Base-by-base conservation (phyloP, 257 asterid species). In the Thymus quinquecostatus region DNA sequence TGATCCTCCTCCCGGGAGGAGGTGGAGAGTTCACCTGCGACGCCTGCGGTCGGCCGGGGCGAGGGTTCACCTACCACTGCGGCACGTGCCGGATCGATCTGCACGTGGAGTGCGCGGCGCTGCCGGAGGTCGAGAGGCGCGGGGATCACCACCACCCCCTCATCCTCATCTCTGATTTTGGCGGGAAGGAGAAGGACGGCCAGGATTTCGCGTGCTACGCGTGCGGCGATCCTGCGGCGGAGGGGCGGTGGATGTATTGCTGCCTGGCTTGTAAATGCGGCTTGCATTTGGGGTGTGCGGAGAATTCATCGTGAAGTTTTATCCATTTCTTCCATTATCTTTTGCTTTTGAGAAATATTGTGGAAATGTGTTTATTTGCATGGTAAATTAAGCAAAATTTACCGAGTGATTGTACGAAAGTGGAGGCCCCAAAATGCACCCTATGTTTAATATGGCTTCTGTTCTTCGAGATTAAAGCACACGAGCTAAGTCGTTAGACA, bases 41-140 rank as follows among this genome's bases (percentile, higher is more conserved):
- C 21, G 96, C 91, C 1, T 86, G 92, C 38, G 75, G 83, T 10
- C 32, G 58, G 0, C 50, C 76, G 1, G 92, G 92, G 2, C 84
- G 78, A 6, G 89, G 81, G 0, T 88, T 78, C 51, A 77, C 86
- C 6, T 84, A 79, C 69, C 66, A 74, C 41, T 86, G 88, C 50
- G 78, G 41, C 6, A 1, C 69, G 10, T 86, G 88, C 48, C 40
- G 80, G 59, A 80, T 83, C 6, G 88, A 83, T 49, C 77, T 86
- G 1, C 88, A 82, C 43, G 78, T 86, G 1, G 87, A 58, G n/a
- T 86, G 87, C 12, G 86, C 86, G 8, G 59, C 84, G 27, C 55
- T 84, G 80, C 88, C 88, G 0, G 81, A 77, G 6, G n/a, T 60
- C 0, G 84, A 74, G 81, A 68, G 40, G 0, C 68, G 84, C 47